phyloP scores from a whole-genome alignment of 345 rosid genomes.

The Noccaea caerulescens region DNA sequence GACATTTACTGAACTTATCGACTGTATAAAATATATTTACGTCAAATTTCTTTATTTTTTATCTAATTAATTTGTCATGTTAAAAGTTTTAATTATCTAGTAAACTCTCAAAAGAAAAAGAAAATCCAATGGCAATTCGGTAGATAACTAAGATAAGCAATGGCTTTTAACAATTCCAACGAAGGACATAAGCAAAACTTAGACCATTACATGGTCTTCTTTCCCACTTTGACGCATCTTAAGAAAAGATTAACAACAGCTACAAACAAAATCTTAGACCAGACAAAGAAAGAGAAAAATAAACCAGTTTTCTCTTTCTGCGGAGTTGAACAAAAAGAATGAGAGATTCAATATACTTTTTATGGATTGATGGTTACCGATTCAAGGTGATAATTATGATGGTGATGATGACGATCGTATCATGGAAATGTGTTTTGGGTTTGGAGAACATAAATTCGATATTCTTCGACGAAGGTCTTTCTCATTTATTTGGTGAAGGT shows the following conservation, averaged over 20 bases:
- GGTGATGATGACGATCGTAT: constrained; percentile 2
- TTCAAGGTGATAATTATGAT: background rate
- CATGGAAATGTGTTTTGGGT: constrained; percentile 34
- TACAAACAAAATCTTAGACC: constrained; percentile 22
- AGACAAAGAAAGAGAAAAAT: constrained; percentile 32
- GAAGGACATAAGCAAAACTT: constrained; percentile 27
- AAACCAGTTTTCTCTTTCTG: constrained; percentile 3
- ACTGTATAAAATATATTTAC: background rate
- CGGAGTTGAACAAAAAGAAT: constrained; percentile 3
- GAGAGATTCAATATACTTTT: constrained; percentile 24
- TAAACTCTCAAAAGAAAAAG: background rate
- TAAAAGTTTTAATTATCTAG: background rate
- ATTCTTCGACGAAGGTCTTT: constrained; percentile 77
- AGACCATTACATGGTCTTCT: constrained; percentile 37
- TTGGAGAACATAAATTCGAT: constrained; percentile 40
- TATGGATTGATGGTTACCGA: constrained; percentile 5
- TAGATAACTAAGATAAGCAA: constrained; percentile 13
- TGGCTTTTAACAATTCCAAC: background rate
- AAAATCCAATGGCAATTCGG: constrained; percentile 9
- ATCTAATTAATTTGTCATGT: background rate
- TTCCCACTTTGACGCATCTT: constrained; percentile 45
- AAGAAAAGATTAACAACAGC: constrained; percentile 18
- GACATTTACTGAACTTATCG: background rate
- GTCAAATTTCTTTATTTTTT: too few relatives aligned
- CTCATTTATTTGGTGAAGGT: constrained; percentile 78